Conservation (phyloP, 2,329 filamentous ascomycete genomes). For the Trichothecium sympodiale region DNA sequence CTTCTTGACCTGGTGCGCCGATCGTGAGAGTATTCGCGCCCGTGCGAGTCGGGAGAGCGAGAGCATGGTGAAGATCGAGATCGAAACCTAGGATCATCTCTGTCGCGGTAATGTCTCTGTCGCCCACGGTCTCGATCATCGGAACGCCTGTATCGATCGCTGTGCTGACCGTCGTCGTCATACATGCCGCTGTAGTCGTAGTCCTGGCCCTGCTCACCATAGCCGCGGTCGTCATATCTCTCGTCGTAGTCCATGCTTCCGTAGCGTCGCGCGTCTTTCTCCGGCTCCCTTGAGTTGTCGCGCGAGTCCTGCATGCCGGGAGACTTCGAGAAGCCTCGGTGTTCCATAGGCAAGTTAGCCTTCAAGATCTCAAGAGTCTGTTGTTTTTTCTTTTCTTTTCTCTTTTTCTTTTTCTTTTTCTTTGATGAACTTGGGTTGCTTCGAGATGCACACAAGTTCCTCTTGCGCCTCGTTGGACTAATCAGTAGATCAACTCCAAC, state of each 20-base stretch:
- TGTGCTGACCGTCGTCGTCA: conserved; percentile 23
- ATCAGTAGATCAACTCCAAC: too few relatives aligned
- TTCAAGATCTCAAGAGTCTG: conserved; percentile 18
- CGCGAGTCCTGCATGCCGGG: conserved; percentile 25
- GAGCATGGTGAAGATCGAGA: conserved; percentile 11
- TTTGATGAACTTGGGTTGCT: neutral
- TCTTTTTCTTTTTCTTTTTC: conserved; percentile 1
- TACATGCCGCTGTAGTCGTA: conserved; percentile 25
- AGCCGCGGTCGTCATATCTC: conserved; percentile 1
- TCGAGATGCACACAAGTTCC: neutral
- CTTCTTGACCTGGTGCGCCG: conserved; percentile 15
- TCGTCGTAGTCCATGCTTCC: conserved; percentile 12
- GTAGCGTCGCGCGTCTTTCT: conserved; percentile 14
- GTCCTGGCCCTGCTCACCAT: conserved; percentile 11
- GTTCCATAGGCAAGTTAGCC: conserved; percentile 35
- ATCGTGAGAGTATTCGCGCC: too few relatives aligned
- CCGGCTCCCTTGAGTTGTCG: conserved; percentile 21
- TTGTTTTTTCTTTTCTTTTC: neutral
- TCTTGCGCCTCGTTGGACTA: neutral
- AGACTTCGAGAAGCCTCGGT: conserved; percentile 32
- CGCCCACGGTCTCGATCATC: conserved; percentile 10
- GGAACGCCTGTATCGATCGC: conserved; percentile 11
- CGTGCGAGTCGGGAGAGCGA: too few relatives aligned
- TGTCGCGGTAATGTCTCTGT: conserved; percentile 7
- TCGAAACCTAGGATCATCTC: conserved; percentile 10